Evolutionary conservation across 2,329 filamentous ascomycete species (phyloP).

Genomic region (Calonectria fujianensis): DNA sequence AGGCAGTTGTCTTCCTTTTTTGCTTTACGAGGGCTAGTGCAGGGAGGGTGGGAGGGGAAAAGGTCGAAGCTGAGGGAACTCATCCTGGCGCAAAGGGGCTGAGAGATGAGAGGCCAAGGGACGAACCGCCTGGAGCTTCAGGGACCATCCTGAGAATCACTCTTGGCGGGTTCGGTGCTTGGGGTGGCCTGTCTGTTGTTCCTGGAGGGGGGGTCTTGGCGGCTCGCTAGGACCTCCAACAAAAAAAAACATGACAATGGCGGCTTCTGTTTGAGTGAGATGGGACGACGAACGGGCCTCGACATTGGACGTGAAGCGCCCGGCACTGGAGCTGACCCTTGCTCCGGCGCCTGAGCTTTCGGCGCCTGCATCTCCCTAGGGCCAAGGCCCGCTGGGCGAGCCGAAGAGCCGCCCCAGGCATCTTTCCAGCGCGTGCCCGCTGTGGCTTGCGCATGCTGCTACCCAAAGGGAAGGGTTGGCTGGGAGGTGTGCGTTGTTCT

Average conservation of each 20-base stretch:
- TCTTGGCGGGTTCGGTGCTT: neutral
- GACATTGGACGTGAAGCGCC: conserved; percentile 23
- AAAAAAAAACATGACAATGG: conserved; percentile 14
- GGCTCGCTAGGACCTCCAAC: conserved; percentile 15
- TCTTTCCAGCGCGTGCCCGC: conserved; percentile 15
- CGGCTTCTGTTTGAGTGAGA: conserved; percentile 24
- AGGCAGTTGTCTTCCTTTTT: neutral
- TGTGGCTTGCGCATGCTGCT: conserved; percentile 21
- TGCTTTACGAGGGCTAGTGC: conserved; percentile 12
- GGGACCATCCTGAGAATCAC: conserved; percentile 5
- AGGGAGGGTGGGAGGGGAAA: neutral
- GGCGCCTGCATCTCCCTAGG: neutral
- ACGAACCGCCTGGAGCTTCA: conserved; percentile 8
- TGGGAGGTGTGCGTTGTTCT: conserved; percentile 19
- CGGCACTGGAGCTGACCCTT: neutral
- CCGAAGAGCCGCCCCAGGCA: conserved; percentile 33
- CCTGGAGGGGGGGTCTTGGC: neutral
- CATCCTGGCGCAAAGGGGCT: conserved; percentile 18
- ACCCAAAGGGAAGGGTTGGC: conserved; percentile 27
- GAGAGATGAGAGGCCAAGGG: conserved; percentile 9
- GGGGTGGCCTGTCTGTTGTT: neutral
- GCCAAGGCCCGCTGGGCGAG: conserved; percentile 27
- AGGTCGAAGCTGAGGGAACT: neutral
- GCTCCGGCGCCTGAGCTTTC: conserved; percentile 5
- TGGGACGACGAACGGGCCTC: conserved; percentile 18